Evolutionary conservation across 2,329 filamentous ascomycete species (phyloP), one percentile per base, ranked within the genome.

Genomic region (Aspergillus sp.): DNA sequence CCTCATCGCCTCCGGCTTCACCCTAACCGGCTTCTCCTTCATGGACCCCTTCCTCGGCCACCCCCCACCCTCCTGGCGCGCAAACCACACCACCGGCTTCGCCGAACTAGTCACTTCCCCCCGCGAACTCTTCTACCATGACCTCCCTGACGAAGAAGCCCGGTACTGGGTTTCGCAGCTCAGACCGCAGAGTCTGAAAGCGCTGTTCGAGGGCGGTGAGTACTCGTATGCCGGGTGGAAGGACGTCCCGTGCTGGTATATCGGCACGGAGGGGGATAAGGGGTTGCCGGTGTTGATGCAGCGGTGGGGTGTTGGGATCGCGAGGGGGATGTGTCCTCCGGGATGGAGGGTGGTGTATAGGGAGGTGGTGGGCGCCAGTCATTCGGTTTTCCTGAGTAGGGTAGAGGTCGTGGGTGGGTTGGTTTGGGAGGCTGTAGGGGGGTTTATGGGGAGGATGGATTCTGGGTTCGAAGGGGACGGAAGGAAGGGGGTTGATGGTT

Each of bases 311-410:
- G 73, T 80, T 0, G 70, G 76, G 1, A 72, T 73, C 63, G 81
- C 80, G 6, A 76, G 71, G 67, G 74, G 69, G 7, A 68, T 75
- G 65, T 30, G 28, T 30, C 10, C 28, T 30, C 28, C 28, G 28
- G 28, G 28, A 12, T 30, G 9, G 28, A 63, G 65, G 41, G 66
- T 83, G 1, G 73, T 71, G 61, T 67, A 76, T 25, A 64, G 77
- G 4, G 79, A 83, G 70, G 59, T 84, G 47, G 62, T 67, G 41
- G 32, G 32, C 4, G 80, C 73, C n/a, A 78, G 81, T 19, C 82
- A 84, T 69, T 82, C 79, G 10, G 80, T 81, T 0, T 81, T 84
- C 69, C 59, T 85, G 65, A 84, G 82, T 66, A 70, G 68, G 63
- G 79, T 81, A 0, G 67, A 73, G 2, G 76, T 78, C 58, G 78